phyloP scores from a whole-genome alignment of 2,329 filamentous ascomycete species.

The Aspergillus piperis region DNA sequence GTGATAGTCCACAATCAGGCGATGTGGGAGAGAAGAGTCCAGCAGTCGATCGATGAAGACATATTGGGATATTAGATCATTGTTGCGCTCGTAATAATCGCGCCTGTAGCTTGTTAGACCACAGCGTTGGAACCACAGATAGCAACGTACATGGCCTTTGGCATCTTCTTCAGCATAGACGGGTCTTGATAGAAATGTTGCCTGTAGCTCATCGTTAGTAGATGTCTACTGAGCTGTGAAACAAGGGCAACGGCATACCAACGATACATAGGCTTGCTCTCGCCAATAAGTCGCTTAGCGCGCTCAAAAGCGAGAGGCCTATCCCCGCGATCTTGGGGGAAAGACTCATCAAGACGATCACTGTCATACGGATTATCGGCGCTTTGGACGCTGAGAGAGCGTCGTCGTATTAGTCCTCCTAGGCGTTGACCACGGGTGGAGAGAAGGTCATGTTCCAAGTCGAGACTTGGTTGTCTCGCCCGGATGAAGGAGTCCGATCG shows the following conservation, averaged over 20 bases:
- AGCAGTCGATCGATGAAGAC: slow-evolving; percentile 88
- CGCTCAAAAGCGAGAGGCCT: slow-evolving; percentile 15
- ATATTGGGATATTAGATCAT: slow-evolving; percentile 86
- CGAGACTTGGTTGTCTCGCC: slow-evolving; percentile 35
- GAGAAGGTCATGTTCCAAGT: slow-evolving; percentile 37
- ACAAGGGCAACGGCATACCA: slow-evolving; percentile 53
- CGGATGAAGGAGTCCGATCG: slow-evolving; percentile 17
- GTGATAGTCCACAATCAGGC: slow-evolving; percentile 84
- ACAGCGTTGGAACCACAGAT: slow-evolving; percentile 1
- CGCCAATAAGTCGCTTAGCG: slow-evolving; percentile 67
- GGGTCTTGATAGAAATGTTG: slow-evolving; percentile 83
- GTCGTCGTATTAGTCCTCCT: slow-evolving; percentile 33
- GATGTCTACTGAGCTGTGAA: not conserved
- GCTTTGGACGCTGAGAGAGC: slow-evolving; percentile 23
- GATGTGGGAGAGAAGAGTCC: slow-evolving; percentile 88
- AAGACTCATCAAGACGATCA: slow-evolving; percentile 10
- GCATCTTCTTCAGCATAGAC: slow-evolving; percentile 70
- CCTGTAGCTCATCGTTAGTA: slow-evolving; percentile 32
- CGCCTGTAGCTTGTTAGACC: slow-evolving; percentile 53
- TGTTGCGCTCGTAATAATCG: slow-evolving; percentile 85
- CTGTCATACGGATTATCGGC: slow-evolving; percentile 21
- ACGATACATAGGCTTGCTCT: slow-evolving; percentile 79
- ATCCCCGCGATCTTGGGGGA: slow-evolving; percentile 34
- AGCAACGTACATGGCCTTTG: slow-evolving; percentile 63
- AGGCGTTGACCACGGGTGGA: slow-evolving; percentile 44